Conservation (phyloP, 2,329 filamentous ascomycete genomes). For the Microdochium paspali region DNA sequence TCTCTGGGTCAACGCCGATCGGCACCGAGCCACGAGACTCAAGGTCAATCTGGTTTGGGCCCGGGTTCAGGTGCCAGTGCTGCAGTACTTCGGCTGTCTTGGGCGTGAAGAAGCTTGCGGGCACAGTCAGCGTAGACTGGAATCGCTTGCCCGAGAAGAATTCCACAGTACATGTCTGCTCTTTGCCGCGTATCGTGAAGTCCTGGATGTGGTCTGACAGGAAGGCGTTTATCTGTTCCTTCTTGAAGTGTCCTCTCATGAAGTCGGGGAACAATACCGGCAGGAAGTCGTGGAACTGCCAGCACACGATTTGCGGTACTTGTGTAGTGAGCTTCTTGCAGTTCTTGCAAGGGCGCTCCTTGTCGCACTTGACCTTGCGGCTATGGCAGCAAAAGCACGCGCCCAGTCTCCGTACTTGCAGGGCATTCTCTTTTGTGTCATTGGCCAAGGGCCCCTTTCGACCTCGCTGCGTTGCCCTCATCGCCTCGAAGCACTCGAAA, state of each 20-base stretch:
- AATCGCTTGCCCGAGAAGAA: constrained; percentile 38
- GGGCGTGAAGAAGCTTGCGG: constrained; percentile 42
- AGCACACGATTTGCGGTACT: constrained; percentile 46
- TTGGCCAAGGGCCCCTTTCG: constrained; percentile 46
- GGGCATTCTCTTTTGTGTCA: constrained; percentile 43
- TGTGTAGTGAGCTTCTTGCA: constrained; percentile 41
- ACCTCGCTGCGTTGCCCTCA: constrained; percentile 42
- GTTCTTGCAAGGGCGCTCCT: constrained; percentile 44
- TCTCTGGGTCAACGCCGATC: constrained; percentile 38
- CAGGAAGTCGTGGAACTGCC: constrained; percentile 48
- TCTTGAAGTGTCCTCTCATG: constrained; percentile 39
- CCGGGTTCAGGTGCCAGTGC: constrained; percentile 38
- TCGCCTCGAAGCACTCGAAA: constrained; percentile 45
- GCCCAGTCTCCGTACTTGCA: constrained; percentile 42
- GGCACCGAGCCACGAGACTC: constrained; percentile 33
- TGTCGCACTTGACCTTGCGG: constrained; percentile 49
- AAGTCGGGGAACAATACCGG: constrained; percentile 41
- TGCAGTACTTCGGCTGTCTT: constrained; percentile 35
- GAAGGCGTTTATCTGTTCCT: constrained; percentile 38
- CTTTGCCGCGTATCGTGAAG: constrained; percentile 30
- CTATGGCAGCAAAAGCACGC: constrained; percentile 52
- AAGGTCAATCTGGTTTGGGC: constrained; percentile 27
- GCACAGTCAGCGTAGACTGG: constrained; percentile 31
- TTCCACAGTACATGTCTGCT: constrained; percentile 32
- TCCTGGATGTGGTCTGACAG: constrained; percentile 36